Evolutionary conservation across 1,139 yeast genomes (phyloP), one percentile per base, ranked within the genome.

Genomic region (Diutina pseudorugosa): DNA sequence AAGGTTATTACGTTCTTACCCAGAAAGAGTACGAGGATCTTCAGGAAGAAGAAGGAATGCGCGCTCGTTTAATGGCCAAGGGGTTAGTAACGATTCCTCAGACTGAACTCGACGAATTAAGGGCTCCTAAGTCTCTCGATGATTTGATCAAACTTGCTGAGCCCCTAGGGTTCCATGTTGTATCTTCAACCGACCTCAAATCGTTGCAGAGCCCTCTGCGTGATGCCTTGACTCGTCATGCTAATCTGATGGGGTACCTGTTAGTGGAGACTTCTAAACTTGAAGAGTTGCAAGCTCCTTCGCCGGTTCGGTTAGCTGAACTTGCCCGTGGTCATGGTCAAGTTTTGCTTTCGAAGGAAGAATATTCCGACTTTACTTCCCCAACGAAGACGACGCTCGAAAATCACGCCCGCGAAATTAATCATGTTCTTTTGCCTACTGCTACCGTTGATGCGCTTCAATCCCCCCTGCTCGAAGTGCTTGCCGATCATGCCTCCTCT

Each of bases 61-160:
- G 61, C 53, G 60, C 60, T 51, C 66, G 61, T 52, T 60, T 73
- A 41, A 59, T 59, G 51, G 56, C 65, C 1, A 64, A 61, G 52
- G 76, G 76, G 0, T 61, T 73, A 47, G 68, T 70, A 2, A 66
- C 74, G 1, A 55, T 73, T 18, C 69, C 74, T 1, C 52, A 51
- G 9, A 55, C 55, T 1, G 70, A 69, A 41, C 56, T 59, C 12
- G 59, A 59, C 1, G 55, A 55, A 1, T 59, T 67, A 52, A 59
- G 58, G 18, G 48, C 50, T 2, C 47, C 30, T 5, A 43, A 43
- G 11, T 12, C 47, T 8, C 20, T 47, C 2, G 49, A 41, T 19
- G 51, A 43, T 7, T 16, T 52, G 21, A 23, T 20, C 33, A 11
- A 19, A 18, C 36, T 9, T 14, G 18, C 50, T 5, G 44, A 12